These are phyloP conservation scores for Parachaetomium inaequale DNA, from an alignment of 495 filamentous ascomycete genomes.

Conservation along the genomic window DNA sequence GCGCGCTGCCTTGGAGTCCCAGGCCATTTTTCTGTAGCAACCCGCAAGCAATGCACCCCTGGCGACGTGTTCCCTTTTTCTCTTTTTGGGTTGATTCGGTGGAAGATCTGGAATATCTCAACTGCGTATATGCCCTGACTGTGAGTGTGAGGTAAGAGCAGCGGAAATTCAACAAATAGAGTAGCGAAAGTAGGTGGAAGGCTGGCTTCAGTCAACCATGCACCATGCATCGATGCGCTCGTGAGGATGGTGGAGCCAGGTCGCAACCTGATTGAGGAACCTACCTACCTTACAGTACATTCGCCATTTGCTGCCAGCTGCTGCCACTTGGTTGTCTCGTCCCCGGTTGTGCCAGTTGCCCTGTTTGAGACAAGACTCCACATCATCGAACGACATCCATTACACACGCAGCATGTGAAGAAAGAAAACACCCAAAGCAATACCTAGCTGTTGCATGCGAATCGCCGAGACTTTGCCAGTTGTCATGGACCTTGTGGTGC, in stretches of 20 bases:
- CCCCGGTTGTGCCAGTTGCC: neutral
- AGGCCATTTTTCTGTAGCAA: conserved; percentile 22
- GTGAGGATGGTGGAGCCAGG: too few species aligned
- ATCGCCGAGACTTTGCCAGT: neutral
- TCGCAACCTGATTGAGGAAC: too few species aligned
- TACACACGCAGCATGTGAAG: neutral
- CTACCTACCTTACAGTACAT: too few species aligned
- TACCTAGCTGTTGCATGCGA: neutral
- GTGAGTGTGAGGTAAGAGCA: neutral
- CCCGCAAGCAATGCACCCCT: neutral
- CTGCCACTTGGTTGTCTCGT: neutral
- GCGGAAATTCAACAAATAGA: neutral
- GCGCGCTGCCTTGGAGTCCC: conserved; percentile 29
- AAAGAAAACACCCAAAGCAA: neutral
- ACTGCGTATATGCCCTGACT: neutral
- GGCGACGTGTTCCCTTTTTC: neutral
- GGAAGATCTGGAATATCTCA: too few species aligned
- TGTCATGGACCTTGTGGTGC: neutral
- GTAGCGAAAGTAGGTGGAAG: neutral
- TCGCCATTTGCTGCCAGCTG: too few species aligned
- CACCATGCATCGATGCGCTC: too few species aligned
- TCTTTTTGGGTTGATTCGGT: neutral
- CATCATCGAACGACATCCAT: neutral
- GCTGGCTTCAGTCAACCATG: too few species aligned
- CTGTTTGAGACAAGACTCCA: neutral